These are phyloP conservation scores for Cyberlindnera xylosilytica DNA, from an alignment of 805 yeast genomes.

Conservation along the genomic window DNA sequence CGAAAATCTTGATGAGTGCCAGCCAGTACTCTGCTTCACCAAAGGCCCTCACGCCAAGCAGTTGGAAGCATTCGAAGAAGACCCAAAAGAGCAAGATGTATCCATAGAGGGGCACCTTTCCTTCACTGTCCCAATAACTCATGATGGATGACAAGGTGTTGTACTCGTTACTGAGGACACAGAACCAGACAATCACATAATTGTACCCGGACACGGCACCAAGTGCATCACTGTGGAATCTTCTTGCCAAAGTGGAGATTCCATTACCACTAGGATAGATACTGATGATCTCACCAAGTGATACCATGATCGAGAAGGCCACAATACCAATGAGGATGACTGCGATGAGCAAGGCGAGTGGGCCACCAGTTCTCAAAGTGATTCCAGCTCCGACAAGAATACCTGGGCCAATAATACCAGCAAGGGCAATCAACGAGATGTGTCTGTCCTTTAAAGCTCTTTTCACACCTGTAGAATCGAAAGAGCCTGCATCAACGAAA, in stretches of 20 bases:
- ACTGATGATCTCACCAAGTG: slow-evolving; percentile 57
- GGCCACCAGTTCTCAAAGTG: slow-evolving; percentile 49
- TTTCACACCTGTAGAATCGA: slow-evolving; percentile 33
- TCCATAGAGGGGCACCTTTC: slow-evolving; percentile 52
- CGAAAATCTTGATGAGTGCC: slow-evolving; percentile 47
- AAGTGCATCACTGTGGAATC: slow-evolving; percentile 49
- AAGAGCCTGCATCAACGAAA: neutral
- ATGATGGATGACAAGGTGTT: slow-evolving; percentile 50
- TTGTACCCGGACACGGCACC: slow-evolving; percentile 56
- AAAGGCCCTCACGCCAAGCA: slow-evolving; percentile 49
- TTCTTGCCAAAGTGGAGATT: slow-evolving; percentile 50
- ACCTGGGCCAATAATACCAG: slow-evolving; percentile 64
- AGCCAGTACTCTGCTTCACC: slow-evolving; percentile 59
- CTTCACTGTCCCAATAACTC: slow-evolving; percentile 42
- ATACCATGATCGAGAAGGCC: slow-evolving; percentile 52
- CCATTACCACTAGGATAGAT: slow-evolving; percentile 46
- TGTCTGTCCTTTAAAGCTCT: slow-evolving; percentile 50
- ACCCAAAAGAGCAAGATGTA: slow-evolving; percentile 54
- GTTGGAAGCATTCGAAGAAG: slow-evolving; percentile 46
- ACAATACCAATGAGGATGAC: slow-evolving; percentile 51
- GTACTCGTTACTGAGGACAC: slow-evolving; percentile 55
- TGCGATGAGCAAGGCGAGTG: slow-evolving; percentile 44
- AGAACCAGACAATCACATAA: slow-evolving; percentile 56
- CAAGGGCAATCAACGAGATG: slow-evolving; percentile 47
- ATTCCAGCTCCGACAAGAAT: slow-evolving; percentile 51